Percentiles rank a stretch among this genome's conserved stretches.
These are phyloP conservation scores for Trametes punicea DNA, from an alignment of 768 basidiomycete species.

Conservation along the genomic window DNA sequence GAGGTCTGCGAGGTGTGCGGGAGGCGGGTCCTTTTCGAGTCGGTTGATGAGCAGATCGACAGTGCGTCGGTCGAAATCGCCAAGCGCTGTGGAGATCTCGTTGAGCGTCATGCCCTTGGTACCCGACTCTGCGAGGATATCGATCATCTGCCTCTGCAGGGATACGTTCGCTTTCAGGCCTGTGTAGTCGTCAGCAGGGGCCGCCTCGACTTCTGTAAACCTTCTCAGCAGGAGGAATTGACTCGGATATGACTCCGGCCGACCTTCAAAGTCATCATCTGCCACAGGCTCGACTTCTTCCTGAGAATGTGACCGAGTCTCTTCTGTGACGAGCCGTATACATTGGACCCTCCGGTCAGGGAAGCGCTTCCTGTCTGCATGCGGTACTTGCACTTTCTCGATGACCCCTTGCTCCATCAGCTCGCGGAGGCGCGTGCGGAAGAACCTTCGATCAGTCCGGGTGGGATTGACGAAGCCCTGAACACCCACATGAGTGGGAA, in stretches of 20 bases:
- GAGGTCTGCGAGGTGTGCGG: constrained; percentile 69
- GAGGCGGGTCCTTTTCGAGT: constrained; percentile 60
- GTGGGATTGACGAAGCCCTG: constrained; percentile 71
- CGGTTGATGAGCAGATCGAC: constrained; percentile 77
- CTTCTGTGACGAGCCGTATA: constrained; percentile 58
- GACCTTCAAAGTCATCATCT: constrained; percentile 15
- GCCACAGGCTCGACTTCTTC: constrained; percentile 4
- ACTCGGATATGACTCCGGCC: no score
- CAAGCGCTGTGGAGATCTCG: constrained; percentile 58
- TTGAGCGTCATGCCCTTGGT: constrained; percentile 68
- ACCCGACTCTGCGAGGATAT: constrained; percentile 67
- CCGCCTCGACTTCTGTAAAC: constrained; percentile 28
- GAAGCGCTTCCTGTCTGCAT: constrained; percentile 44
- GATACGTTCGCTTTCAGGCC: constrained; percentile 55
- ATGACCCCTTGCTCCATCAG: constrained; percentile 70
- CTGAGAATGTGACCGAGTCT: constrained; percentile 8
- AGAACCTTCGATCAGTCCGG: constrained; percentile 79
- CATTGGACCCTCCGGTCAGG: constrained; percentile 52
- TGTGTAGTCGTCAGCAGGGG: neutral
- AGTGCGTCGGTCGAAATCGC: constrained; percentile 75
- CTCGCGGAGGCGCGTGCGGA: constrained; percentile 69
- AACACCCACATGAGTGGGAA: neutral
- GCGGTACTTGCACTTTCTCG: constrained; percentile 72
- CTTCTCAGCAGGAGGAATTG: no score
- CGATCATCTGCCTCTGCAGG: constrained; percentile 77